Evolutionary conservation across 768 basidiomycete genomes (phyloP).

Genomic region (Suillus ampliporus): DNA sequence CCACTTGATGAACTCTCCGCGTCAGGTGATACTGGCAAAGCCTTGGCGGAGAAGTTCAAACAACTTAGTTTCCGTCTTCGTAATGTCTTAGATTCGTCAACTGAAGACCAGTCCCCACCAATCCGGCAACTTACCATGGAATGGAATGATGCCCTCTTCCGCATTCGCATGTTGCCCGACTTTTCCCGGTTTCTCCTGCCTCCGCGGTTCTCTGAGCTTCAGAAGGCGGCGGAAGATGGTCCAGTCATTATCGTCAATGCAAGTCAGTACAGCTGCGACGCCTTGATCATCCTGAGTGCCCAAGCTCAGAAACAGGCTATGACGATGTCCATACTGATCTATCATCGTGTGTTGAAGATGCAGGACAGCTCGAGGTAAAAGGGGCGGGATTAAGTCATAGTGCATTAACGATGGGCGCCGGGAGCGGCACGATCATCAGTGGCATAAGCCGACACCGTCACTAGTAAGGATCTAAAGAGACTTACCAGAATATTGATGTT

Average conservation of each 20-base stretch:
- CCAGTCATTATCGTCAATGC: constrained; percentile 7
- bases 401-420: too few species aligned
- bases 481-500: too few species aligned
- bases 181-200: constrained; percentile 18
- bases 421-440: too few species aligned
- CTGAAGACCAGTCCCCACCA: constrained; percentile 10
- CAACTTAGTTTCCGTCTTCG: constrained; percentile 21
- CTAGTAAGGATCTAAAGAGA: too few species aligned
- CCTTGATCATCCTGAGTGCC: constrained; percentile 7
- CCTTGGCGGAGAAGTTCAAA: constrained; percentile 30
- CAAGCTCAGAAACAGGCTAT: too few species aligned
- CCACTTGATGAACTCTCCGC: constrained; percentile 32
- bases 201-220: constrained; percentile 11
- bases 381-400: too few species aligned
- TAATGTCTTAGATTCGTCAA: not conserved
- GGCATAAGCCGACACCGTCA: too few species aligned
- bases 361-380: too few species aligned
- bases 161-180: constrained; percentile 16
- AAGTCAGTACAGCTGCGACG: constrained; percentile 6
- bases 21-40: constrained; percentile 21
- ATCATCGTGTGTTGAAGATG: too few species aligned
- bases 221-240: constrained; percentile 6
- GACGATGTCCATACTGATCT: too few species aligned
- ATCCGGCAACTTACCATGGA: constrained; percentile 16
- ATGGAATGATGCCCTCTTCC: constrained; percentile 16